Evolutionary conservation across 805 yeast species (phyloP).

Genomic region (Debaryomyces castellii): DNA sequence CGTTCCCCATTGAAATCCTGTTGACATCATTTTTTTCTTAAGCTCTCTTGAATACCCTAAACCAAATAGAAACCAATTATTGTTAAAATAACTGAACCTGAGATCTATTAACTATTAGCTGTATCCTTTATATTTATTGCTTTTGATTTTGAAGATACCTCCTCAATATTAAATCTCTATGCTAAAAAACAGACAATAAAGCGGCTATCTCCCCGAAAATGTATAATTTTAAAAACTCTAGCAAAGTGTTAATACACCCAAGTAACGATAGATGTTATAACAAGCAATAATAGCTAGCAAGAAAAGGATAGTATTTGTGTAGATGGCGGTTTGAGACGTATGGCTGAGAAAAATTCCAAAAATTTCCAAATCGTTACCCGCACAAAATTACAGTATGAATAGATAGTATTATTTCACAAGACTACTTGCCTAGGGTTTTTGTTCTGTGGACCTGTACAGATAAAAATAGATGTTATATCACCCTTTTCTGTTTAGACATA

Average conservation of each 20-base stretch:
- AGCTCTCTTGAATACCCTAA: neutral
- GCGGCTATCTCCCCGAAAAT: neutral
- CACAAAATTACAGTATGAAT: neutral
- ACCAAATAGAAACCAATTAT: neutral
- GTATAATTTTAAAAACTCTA: neutral
- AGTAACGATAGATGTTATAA: neutral
- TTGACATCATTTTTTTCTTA: slow-evolving; percentile 16
- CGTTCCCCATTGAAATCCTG: slow-evolving; percentile 32
- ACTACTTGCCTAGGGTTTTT: too few species aligned
- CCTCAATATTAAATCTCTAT: neutral
- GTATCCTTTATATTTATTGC: neutral
- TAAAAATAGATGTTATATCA: too few species aligned
- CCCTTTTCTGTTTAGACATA: too few species aligned
- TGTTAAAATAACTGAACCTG: neutral
- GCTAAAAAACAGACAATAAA: neutral
- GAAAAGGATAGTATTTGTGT: neutral
- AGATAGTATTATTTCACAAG: too few species aligned
- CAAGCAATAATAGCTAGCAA: neutral
- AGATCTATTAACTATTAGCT: neutral
- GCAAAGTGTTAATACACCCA: neutral
- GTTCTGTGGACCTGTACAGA: too few species aligned
- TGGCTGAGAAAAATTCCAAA: neutral
- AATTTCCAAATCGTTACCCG: neutral
- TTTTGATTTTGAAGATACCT: neutral
- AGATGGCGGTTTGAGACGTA: neutral